Base-by-base conservation (phyloP, 75 land plant species). In the Ceratopteris richardii region DNA sequence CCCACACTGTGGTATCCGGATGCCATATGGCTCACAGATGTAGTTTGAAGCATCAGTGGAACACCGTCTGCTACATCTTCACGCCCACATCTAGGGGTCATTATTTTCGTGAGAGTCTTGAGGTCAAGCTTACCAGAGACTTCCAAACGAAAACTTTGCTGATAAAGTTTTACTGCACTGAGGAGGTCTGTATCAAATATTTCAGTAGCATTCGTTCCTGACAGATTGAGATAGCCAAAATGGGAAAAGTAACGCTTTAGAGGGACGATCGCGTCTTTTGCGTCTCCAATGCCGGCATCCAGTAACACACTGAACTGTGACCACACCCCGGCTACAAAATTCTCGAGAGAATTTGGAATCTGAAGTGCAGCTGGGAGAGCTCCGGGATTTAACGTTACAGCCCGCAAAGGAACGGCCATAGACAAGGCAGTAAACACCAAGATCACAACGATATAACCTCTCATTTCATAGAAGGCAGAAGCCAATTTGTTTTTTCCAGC, bases 21-120 rank as follows among this genome's bases (percentile, higher is more conserved):
- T 61, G 0, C 63, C 68, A 24, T 14, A 22, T 31, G 46, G 19
- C 40, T 16, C 0, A 53, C 42, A 24, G 48, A 21, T 0, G 72
- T 51, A 22, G 61, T 13, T 5, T 48, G 37, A 0, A 42, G 54
- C 77, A 74, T 75, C 30, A 62, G 1, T 9, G 29, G 52, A 0
- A 65, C 40, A 26, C 75, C 76, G 63, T 64, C 65, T 52, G 62
- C 28, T 9, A 71, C 56, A 57, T 82, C 81, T 12, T 77, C 54
- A 27, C 67, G 53, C 13, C 90, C 90, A 52, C 90, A 86, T 2
- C 87, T 70, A 0, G 82, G 75, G 54, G 2, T 39, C 51, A 36
- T 51, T 52, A 84, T 62, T 25, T 53, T 31, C 1, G 51, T 24
- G 11, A 72, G 33, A 7, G 87, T 84, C 20, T 47, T 6, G 4